Evolutionary conservation across 257 asterid genomes (phyloP), one percentile per base, ranked within the genome.

Genomic region (Fraxinus anomala): DNA sequence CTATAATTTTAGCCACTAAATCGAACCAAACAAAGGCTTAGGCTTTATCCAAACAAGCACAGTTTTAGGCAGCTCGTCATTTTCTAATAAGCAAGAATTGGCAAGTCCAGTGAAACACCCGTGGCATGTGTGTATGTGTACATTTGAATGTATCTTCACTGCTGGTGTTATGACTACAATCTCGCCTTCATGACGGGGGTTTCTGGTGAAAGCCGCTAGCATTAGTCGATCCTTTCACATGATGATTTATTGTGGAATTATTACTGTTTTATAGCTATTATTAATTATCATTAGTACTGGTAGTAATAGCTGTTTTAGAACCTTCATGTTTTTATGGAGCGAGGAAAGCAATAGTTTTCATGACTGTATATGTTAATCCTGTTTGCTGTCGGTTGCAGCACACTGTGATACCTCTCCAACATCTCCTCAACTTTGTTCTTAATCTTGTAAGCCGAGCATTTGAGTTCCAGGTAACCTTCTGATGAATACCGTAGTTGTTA

Each of bases 401-500:
- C 81, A 91, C 98, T 10, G 99, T 93, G 87, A 96, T 88, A 70
- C 98, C 99, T 75, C 88, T 93, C 66, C 98, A 96, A 81, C 98
- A 96, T 85, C 83, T 96, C 42, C 94, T 96, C 76, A 92, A 91
- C 92, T 89, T 93, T 40, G 87, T 86, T 49, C 92, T 96, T 54
- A 96, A 96, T 86, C 96, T 96, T 74, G 97, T 94, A 6, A 92
- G 98, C 92, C 91, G 98, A 44, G 87, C 97, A 5, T 93, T 92
- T 80, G 99, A 96, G 91, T 96, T 96, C 83, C 98, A 93, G 99
- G 98, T 96, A 84, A 77, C 82, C 37, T 63, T 79, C 68, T 49
- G 30, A 30, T 51, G 13, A 56, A 56, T n/a, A 21, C 11, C 4
- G 1, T 19, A 37, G 14, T 4, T 66, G 30, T 76, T 37, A 56